Evolutionary conservation across 1,284 basidiomycete genomes (phyloP).

Genomic region (Hymenochaete sp.): DNA sequence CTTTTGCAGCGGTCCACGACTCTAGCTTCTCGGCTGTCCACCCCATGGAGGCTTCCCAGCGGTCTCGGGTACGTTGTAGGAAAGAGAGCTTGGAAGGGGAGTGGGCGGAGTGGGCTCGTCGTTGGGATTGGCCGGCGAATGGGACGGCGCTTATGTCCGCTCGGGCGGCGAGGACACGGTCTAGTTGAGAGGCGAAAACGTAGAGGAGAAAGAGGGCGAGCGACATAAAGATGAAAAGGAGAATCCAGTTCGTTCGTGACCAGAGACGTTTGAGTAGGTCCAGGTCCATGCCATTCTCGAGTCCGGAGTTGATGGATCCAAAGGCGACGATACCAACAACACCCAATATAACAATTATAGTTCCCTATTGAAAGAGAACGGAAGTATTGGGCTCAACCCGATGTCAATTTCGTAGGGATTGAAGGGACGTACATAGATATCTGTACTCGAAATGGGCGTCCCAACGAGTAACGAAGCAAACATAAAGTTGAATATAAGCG

Average conservation of each 20-base stretch:
- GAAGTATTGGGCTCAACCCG: background rate
- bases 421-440: constrained; percentile 56
- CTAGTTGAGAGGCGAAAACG: constrained; percentile 56
- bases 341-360: constrained; percentile 70
- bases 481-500: constrained; percentile 82
- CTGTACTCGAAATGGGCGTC: constrained; percentile 69
- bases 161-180: constrained; percentile 57
- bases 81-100: constrained; percentile 17
- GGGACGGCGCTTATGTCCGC: constrained; percentile 53
- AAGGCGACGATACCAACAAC: constrained; percentile 83
- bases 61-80: constrained; percentile 22
- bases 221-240: constrained; percentile 77
- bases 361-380: constrained; percentile 45
- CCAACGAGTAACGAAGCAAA: constrained; percentile 79
- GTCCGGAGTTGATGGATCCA: constrained; percentile 73
- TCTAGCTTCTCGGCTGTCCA: constrained; percentile 60
- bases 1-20: constrained; percentile 64
- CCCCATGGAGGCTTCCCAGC: constrained; percentile 41
- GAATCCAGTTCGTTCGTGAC: constrained; percentile 78
- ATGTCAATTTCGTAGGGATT: background rate
- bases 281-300: constrained; percentile 61
- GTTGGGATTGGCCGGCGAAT: constrained; percentile 33
- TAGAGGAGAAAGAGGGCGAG: constrained; percentile 58
- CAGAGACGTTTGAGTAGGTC: constrained; percentile 71
- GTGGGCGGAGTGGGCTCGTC: constrained; percentile 17